These are phyloP conservation scores for Oldenlandia corymbosa DNA, from an alignment of 257 asterid species.

Conservation along the genomic window DNA sequence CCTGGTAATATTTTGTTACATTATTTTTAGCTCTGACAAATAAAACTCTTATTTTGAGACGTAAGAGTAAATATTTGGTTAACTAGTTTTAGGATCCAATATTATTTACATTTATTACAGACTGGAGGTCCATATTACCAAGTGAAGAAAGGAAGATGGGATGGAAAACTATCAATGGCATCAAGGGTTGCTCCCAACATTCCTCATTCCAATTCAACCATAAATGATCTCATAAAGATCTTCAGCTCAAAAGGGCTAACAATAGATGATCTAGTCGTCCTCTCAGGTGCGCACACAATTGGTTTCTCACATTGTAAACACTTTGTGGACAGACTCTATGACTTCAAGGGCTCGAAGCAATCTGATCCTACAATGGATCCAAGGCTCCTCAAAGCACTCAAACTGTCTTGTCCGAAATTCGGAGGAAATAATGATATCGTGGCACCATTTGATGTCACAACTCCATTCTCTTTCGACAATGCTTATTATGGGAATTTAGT, in stretches of 20 bases:
- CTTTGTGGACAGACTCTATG: conserved; percentile 57
- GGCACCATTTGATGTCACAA: conserved; percentile 89
- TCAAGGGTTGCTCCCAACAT: conserved; percentile 60
- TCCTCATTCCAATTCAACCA: conserved; percentile 63
- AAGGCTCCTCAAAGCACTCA: conserved; percentile 73
- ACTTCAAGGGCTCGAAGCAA: conserved; percentile 50
- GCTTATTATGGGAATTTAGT: conserved; percentile 85
- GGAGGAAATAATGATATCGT: conserved; percentile 78
- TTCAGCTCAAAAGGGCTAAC: conserved; percentile 78
- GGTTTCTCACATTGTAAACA: conserved; percentile 89
- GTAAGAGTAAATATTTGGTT: too few relatives aligned
- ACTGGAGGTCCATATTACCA: conserved; percentile 83
- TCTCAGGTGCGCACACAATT: conserved; percentile 91
- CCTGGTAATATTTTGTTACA: too few relatives aligned
- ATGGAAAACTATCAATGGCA: conserved; percentile 73
- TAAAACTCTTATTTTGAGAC: too few relatives aligned
- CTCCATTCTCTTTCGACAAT: conserved; percentile 79
- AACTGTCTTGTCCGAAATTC: conserved; percentile 70
- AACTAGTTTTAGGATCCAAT: neutral
- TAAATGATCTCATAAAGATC: conserved; percentile 49
- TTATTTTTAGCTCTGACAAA: too few relatives aligned
- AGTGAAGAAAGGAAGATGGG: conserved; percentile 98
- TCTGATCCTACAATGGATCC: conserved; percentile 70
- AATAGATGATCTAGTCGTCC: conserved; percentile 61
- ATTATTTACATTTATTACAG: conserved; percentile 25